phyloP scores from a whole-genome alignment of 176 grass and related monocot genomes.

The Canna indica region DNA sequence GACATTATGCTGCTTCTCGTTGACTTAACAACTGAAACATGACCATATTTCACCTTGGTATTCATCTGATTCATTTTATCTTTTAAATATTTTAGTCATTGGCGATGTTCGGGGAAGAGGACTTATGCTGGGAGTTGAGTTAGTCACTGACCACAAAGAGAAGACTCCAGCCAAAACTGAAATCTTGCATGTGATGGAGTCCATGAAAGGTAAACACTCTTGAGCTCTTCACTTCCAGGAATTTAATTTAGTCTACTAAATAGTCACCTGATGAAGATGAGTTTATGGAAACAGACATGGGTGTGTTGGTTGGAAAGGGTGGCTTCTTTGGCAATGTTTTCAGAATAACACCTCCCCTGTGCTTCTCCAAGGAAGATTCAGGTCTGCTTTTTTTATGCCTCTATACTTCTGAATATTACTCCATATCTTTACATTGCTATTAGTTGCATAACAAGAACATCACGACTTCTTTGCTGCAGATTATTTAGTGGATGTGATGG shows the following conservation, averaged over 20 bases:
- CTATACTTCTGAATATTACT: not conserved
- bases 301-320: constrained; percentile 74
- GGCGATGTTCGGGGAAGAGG: constrained; percentile 88
- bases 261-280: too few relatives aligned
- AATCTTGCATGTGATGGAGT: constrained; percentile 50
- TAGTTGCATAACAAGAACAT: not conserved
- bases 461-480: constrained; percentile 1
- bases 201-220: constrained; percentile 60
- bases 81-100: constrained; percentile 36
- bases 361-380: constrained; percentile 69
- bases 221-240: not conserved
- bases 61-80: not conserved
- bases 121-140: constrained; percentile 79
- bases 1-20: not conserved
- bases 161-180: constrained; percentile 88
- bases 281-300: constrained; percentile 51
- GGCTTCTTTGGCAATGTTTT: constrained; percentile 91
- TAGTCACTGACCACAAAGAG: constrained; percentile 65
- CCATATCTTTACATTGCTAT: not conserved
- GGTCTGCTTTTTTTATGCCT: constrained; percentile 28
- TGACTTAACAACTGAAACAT: not conserved
- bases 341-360: constrained; percentile 87
- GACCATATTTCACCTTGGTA: not conserved
- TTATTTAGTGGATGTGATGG: constrained; percentile 66
- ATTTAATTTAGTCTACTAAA: not conserved